These are phyloP conservation scores for Venturia nashicola DNA, from an alignment of 2,329 filamentous ascomycete genomes.

Conservation along the genomic window DNA sequence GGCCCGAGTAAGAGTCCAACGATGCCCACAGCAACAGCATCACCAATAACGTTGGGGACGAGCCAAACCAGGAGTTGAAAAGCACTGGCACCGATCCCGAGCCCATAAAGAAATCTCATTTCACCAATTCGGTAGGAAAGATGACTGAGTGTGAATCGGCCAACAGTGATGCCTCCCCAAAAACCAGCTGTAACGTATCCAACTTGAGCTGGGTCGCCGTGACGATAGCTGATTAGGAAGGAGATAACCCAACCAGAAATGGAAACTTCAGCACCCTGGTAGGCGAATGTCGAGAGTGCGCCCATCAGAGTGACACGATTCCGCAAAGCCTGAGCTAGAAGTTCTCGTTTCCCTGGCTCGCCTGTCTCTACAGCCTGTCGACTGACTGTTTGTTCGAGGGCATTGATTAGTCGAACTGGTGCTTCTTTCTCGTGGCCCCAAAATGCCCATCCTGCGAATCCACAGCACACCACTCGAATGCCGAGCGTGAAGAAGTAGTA, in stretches of 20 bases:
- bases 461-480: constrained; percentile 44
- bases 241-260: constrained; percentile 82
- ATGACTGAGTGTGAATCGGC: constrained; percentile 58
- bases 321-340: constrained; percentile 37
- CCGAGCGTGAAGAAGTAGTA: constrained; percentile 60
- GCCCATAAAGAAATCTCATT: constrained; percentile 51
- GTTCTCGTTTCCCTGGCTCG: constrained; percentile 34
- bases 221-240: constrained; percentile 62
- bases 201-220: constrained; percentile 56
- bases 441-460: constrained; percentile 55
- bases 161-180: constrained; percentile 62
- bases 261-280: constrained; percentile 74
- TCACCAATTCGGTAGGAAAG: constrained; percentile 58
- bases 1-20: constrained; percentile 68
- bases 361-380: constrained; percentile 27
- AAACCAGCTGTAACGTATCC: constrained; percentile 68
- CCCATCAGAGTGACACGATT: constrained; percentile 56
- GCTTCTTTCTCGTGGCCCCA: constrained; percentile 54
- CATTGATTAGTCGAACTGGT: constrained; percentile 29
- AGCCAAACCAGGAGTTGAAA: constrained; percentile 72
- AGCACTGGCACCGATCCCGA: constrained; percentile 47
- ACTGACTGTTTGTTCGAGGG: constrained; percentile 31
- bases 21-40: constrained; percentile 39
- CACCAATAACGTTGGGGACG: constrained; percentile 53
- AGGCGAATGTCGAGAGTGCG: constrained; percentile 72